Evolutionary conservation across 768 basidiomycete species (phyloP).

Genomic region (Serendipita sp.): DNA sequence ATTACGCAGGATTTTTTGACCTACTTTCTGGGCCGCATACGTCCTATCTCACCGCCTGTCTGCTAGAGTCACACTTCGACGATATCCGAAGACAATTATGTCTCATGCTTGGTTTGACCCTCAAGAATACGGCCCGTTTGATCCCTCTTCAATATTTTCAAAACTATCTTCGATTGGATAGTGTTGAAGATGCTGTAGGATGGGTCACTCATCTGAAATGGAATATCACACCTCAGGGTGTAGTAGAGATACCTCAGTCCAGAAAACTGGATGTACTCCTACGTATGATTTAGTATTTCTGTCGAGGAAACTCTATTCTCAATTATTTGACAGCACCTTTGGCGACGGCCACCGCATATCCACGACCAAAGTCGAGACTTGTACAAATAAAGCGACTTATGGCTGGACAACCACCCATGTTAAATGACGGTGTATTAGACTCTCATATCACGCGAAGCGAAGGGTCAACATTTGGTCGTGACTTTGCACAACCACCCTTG

Average conservation of each 20-base stretch:
- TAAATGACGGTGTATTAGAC: not conserved
- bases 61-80: constrained; percentile 75
- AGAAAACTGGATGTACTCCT: not conserved
- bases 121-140: not conserved
- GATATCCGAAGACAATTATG: constrained; percentile 19
- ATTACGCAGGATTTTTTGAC: constrained; percentile 45
- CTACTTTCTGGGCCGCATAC: constrained; percentile 50
- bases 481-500: too few species aligned
- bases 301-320: too few species aligned
- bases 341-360: not conserved
- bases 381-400: not conserved
- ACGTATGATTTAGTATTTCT: not conserved
- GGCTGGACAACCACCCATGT: not conserved
- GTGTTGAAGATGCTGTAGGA: not conserved
- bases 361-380: not conserved
- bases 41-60: constrained; percentile 79
- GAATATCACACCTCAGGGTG: not conserved
- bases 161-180: not conserved
- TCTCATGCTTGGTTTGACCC: constrained; percentile 1
- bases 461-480: too few species aligned
- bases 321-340: not conserved
- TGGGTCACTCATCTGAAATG: not conserved
- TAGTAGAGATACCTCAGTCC: constrained; percentile 1
- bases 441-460: not conserved
- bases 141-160: not conserved